Evolutionary conservation across 768 basidiomycete species (phyloP), one percentile per base, ranked within the genome.

Genomic region (Antrodiella citrinella): DNA sequence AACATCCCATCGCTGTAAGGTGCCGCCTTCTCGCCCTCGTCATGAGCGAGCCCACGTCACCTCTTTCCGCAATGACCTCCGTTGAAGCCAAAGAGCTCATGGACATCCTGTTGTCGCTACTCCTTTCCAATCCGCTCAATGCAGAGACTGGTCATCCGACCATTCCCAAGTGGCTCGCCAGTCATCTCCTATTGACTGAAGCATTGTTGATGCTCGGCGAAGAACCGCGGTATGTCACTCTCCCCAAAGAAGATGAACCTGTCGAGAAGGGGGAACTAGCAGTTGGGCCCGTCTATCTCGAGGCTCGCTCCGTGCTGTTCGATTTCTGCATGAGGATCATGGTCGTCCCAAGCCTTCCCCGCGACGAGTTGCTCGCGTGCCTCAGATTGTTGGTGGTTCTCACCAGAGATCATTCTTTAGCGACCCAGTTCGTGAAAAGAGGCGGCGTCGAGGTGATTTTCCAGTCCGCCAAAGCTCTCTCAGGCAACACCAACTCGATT

Each of bases 11-110:
- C 23, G 80, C 86, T 11, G 87, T 88, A 48, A 75, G 94, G 22
- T 88, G 90, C 54, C 86, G 92, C 45, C 73, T 98, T 4, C 74
- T 96, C 24, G 92, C 92, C 4, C 70, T 95, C 26, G 80, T 94
- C 11, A 71, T 92, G 19, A 82, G 81, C 56, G 91, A 94, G 60
- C 77, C 78, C 2, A 79, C 82, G 0, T 76, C 80, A 1, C 72
- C 84, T 3, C 69, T 84, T 35, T 71, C 73, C 5, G 19, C 21
- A 18, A 57, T 67, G 51, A 48, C 61, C 47, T 64, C 71, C 49
- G 73, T 78, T 41, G 71, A 81, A 35, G 73, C 77, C 47, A 73
- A 74, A 49, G 69, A 66, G 3, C 68, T 91, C 51, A 80, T 91
- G 78, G 81, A 84, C 44, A 72, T 74, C 51, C 69, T 91, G 20